phyloP scores from a whole-genome alignment of 257 asterid genomes.

The Forsythia viridissima region DNA sequence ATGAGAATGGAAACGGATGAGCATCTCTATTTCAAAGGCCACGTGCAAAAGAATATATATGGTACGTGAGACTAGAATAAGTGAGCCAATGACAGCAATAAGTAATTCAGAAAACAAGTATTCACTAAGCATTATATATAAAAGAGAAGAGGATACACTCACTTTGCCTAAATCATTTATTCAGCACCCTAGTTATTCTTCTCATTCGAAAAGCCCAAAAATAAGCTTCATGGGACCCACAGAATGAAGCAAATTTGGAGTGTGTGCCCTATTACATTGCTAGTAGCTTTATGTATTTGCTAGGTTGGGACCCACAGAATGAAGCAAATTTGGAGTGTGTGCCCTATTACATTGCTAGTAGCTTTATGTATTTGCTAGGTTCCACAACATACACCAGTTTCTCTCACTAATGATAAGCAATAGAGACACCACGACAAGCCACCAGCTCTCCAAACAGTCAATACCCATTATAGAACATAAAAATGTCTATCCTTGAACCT shows the following conservation, averaged over 20 bases:
- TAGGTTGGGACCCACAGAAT: neutral
- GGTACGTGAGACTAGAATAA: too few species aligned
- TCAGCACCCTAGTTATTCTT: neutral
- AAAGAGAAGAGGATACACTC: neutral
- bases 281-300: too few species aligned
- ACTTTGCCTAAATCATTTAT: neutral
- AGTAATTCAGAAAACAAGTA: too few species aligned
- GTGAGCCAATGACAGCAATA: neutral
- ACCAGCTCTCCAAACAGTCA: neutral
- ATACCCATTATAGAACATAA: neutral
- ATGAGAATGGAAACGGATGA: too few species aligned
- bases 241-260: neutral
- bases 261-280: neutral
- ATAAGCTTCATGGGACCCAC: neutral
- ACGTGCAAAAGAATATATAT: neutral
- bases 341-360: neutral
- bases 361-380: neutral
- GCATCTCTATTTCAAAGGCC: neutral
- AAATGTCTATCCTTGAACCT: neutral
- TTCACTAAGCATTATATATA: neutral
- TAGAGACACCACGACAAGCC: neutral
- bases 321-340: neutral
- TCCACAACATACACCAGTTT: neutral
- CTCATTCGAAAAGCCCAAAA: neutral
- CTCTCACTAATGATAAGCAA: neutral